A percentile compares a stretch with the other conserved stretches of the same genome.
These are phyloP conservation scores for barrel medic (Medicago truncatula) DNA, from an alignment of 306 rosid species.

Conservation along the genomic window DNA sequence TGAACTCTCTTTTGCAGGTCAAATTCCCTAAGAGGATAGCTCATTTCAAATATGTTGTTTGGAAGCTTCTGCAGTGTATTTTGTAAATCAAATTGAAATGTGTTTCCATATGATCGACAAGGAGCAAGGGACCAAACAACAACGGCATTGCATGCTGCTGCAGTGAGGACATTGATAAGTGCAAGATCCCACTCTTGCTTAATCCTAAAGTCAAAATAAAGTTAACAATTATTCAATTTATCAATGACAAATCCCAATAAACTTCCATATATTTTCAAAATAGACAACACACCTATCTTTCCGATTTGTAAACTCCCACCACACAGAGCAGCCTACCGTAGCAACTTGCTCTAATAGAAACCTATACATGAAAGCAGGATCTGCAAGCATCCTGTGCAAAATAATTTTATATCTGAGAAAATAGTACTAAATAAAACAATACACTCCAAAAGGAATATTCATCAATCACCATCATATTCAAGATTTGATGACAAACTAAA, in stretches of 20 bases:
- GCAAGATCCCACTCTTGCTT: conserved; percentile 99
- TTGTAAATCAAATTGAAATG: conserved; percentile 91
- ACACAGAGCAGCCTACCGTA: conserved; percentile 80
- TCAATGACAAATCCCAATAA: conserved; percentile 28
- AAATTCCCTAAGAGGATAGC: conserved; percentile 94
- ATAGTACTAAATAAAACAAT: not conserved
- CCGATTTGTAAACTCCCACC: conserved; percentile 95
- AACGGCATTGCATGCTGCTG: conserved; percentile 92
- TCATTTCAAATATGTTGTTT: conserved; percentile 91
- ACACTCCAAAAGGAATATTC: conserved; percentile 22
- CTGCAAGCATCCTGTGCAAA: conserved; percentile 90
- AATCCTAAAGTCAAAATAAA: conserved; percentile 63
- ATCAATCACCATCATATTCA: conserved; percentile 16
- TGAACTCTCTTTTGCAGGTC: conserved; percentile 88
- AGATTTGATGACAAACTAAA: conserved; percentile 21
- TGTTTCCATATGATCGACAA: conserved; percentile 94
- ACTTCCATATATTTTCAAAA: conserved; percentile 30
- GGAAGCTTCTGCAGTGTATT: conserved; percentile 99
- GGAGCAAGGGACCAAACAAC: conserved; percentile 99
- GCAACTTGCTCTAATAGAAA: conserved; percentile 85
- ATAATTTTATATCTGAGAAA: conserved; percentile 37
- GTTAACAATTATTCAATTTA: conserved; percentile 33
- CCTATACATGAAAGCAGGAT: conserved; percentile 87
- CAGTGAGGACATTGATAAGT: conserved; percentile 86
- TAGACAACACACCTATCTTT: conserved; percentile 71